phyloP scores from a whole-genome alignment of 2,329 filamentous ascomycete genomes.

The Gliomastix tumulicola region DNA sequence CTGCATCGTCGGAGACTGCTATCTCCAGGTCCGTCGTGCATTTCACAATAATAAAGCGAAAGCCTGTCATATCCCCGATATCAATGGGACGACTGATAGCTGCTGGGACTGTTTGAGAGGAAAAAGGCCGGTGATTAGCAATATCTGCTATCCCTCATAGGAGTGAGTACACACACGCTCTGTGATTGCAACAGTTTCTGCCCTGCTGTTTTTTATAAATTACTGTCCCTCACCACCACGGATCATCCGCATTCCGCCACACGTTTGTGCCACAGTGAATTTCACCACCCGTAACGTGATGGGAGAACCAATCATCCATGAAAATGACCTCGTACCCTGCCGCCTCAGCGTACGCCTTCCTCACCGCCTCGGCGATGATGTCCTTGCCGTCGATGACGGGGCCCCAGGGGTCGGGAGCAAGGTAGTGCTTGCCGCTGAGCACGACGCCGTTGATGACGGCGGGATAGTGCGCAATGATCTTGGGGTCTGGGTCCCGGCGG shows the following conservation, averaged over 20 bases:
- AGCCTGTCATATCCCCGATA: no score
- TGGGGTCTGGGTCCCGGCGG: neutral
- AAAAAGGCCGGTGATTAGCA: no score
- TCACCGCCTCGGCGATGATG: conserved; percentile 11
- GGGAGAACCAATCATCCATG: conserved; percentile 18
- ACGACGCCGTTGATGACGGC: conserved; percentile 13
- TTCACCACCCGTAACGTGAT: conserved; percentile 13
- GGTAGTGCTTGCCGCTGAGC: conserved; percentile 5
- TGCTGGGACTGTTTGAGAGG: no score
- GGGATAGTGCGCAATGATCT: conserved; percentile 7
- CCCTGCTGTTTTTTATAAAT: no score
- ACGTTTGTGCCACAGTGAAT: conserved; percentile 15
- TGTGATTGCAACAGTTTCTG: no score
- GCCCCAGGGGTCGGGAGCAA: conserved; percentile 16
- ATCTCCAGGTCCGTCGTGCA: no score
- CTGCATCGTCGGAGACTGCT: no score
- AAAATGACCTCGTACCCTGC: conserved; percentile 11
- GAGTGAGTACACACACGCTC: no score
- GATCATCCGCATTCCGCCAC: conserved; percentile 3
- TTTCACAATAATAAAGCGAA: no score
- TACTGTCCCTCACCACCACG: conserved; percentile 13
- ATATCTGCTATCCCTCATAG: no score
- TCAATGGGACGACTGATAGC: no score
- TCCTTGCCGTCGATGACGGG: conserved; percentile 15
- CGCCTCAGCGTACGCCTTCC: conserved; percentile 11